Evolutionary conservation across 306 rosid species (phyloP), one percentile per base, ranked within the genome.

Genomic region (Vicia sativa): DNA sequence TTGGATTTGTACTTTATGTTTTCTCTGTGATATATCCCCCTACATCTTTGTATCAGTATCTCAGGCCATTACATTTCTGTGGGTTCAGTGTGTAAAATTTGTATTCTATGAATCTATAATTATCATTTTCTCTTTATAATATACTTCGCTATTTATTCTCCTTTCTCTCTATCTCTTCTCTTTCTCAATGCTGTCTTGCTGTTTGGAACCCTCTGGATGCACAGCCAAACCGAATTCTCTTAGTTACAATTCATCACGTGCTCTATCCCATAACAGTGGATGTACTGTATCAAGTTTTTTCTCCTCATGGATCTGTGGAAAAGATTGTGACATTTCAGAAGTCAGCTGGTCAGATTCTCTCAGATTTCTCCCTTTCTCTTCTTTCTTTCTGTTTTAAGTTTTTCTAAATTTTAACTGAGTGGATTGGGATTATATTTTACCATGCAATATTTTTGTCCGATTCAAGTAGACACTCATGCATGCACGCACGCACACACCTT

Each of bases 251-350:
- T 85, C 99, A 95, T 72, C 99, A 95, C 67, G 91, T 95, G 99
- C 90, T 90, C 78, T 95, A 95, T 84, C 96, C 99, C 68, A 95
- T 95, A 82, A 95, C 99, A 49, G 99, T 87, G 95, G 99, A 90
- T 82, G 99, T 95, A 87, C 96, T 95, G 80, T 89, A 85, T 78
- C 99, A 95, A 90, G 99, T 95, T 65, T 90, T 95, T 88, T 87
- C 82, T 62, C 97, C 97, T 76, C 95, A 95, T 78, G 99, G 99
- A 77, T 90, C 75, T 87, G 97, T 95, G 79, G 97, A 95, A 86
- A 95, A 95, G 95, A 87, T 95, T 69, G 99, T 95, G 75, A 95
- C 97, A 7, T 95, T 95, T 80, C 97, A 95, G 97, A 95, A 90
- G 95, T 90, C 99, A 77, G 99, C 97, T 84, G 99, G 99, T 95